Evolutionary conservation across 768 basidiomycete genomes (phyloP).

Genomic region (Coprinellus micaceus): DNA sequence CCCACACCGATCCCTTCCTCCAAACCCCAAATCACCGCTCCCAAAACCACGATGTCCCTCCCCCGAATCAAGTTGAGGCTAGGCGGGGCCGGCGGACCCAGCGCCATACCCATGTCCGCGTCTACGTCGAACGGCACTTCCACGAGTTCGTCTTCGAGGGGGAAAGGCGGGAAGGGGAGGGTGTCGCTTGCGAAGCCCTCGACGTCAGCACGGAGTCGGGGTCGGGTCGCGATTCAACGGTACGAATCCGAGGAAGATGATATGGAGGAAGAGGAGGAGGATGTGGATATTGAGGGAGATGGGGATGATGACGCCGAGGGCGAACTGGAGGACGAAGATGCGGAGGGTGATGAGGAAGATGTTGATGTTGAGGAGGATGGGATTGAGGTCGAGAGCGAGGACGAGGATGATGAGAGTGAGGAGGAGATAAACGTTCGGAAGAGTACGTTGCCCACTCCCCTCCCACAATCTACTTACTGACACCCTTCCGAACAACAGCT

Average conservation of each 20-base stretch:
- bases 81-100: too few relatives aligned
- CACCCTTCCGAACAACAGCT: slow-evolving; percentile 3
- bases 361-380: too few relatives aligned
- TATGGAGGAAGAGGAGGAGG: neutral
- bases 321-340: slow-evolving; percentile 36
- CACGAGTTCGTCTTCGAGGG: too few relatives aligned
- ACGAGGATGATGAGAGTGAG: slow-evolving; percentile 21
- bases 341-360: slow-evolving; percentile 32
- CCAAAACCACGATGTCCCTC: too few relatives aligned
- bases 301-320: too few relatives aligned
- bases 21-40: too few relatives aligned
- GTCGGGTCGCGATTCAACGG: neutral
- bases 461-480: neutral
- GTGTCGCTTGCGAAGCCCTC: neutral
- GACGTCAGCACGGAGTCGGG: neutral
- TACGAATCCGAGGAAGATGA: neutral
- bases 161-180: too few relatives aligned
- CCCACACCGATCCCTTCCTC: too few relatives aligned
- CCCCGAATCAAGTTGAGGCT: too few relatives aligned
- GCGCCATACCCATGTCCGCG: too few relatives aligned
- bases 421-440: slow-evolving; percentile 5
- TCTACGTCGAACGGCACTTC: too few relatives aligned
- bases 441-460: neutral
- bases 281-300: neutral
- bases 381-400: slow-evolving; percentile 22